phyloP scores from a whole-genome alignment of 306 rosid genomes.

The Carpinus fangiana region DNA sequence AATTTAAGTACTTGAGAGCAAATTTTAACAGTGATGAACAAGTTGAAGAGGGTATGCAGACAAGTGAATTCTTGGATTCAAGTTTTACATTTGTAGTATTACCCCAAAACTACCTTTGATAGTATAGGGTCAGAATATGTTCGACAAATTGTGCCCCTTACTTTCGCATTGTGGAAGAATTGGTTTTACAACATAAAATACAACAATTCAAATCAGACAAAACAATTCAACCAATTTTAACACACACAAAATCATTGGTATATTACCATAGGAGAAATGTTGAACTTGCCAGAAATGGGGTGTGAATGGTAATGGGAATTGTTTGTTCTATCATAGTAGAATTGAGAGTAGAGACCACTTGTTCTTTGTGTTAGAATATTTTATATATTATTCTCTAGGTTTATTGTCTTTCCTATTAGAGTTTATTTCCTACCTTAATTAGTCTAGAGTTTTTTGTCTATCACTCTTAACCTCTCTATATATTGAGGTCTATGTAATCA shows the following conservation, averaged over 20 bases:
- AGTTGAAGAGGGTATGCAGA: not conserved
- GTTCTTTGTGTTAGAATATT: too few relatives aligned
- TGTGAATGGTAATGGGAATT: too few relatives aligned
- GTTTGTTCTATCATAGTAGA: too few relatives aligned
- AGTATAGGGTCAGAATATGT: constrained; percentile 29
- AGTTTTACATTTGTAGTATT: constrained; percentile 46
- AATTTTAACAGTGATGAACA: not conserved
- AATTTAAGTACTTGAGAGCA: not conserved
- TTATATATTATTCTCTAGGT: too few relatives aligned
- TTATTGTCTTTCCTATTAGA: too few relatives aligned
- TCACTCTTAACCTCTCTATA: too few relatives aligned
- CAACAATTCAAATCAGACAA: constrained; percentile 31
- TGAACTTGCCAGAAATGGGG: constrained; percentile 59
- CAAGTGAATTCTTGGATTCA: constrained; percentile 22
- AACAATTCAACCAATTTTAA: constrained; percentile 20
- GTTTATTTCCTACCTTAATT: too few relatives aligned
- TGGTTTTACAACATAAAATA: constrained; percentile 12
- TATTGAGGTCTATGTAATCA: too few relatives aligned
- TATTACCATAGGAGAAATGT: constrained; percentile 73
- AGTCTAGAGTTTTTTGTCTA: too few relatives aligned
- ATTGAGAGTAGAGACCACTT: too few relatives aligned
- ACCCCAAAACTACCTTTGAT: constrained; percentile 51
- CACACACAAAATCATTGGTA: constrained; percentile 49
- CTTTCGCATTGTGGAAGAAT: constrained; percentile 7
- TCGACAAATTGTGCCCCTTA: constrained; percentile 26